These are phyloP conservation scores for Eucommia ulmoides DNA, from an alignment of 257 asterid genomes.

Conservation along the genomic window DNA sequence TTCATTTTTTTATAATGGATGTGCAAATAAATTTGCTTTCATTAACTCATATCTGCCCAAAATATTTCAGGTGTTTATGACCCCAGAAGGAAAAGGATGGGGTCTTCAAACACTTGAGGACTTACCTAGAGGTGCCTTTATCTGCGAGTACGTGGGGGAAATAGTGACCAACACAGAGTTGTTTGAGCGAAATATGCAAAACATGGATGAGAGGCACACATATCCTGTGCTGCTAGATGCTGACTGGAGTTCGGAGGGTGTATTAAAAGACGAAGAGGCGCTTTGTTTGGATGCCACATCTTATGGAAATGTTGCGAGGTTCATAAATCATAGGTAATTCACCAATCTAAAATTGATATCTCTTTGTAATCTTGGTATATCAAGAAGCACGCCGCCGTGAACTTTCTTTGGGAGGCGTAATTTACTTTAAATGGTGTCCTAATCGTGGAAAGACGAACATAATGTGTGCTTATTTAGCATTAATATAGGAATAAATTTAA, in stretches of 20 bases:
- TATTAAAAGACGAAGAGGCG: conserved; percentile 80
- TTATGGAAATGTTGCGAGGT: conserved; percentile 91
- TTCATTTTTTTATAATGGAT: not conserved
- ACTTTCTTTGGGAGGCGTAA: no score
- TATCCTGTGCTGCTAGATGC: conserved; percentile 97
- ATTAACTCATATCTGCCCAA: no score
- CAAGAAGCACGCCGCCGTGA: no score
- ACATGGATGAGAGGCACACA: conserved; percentile 49
- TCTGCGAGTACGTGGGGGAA: conserved; percentile 96
- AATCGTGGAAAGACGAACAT: no score
- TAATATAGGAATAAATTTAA: no score
- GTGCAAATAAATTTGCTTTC: no score
- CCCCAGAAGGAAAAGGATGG: conserved; percentile 84
- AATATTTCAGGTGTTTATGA: conserved; percentile 75
- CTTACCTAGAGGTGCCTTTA: conserved; percentile 87
- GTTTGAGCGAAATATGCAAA: conserved; percentile 55
- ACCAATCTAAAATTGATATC: no score
- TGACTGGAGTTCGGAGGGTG: conserved; percentile 77
- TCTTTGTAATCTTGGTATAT: no score
- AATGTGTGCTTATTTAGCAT: no score
- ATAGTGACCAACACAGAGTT: conserved; percentile 69
- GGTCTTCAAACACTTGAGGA: conserved; percentile 95
- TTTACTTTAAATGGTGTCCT: no score
- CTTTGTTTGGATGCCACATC: conserved; percentile 86
- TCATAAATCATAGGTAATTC: conserved; percentile 91